These are phyloP conservation scores for Chlorella sp. DNA, from an alignment of 139 green algal species.

Conservation along the genomic window DNA sequence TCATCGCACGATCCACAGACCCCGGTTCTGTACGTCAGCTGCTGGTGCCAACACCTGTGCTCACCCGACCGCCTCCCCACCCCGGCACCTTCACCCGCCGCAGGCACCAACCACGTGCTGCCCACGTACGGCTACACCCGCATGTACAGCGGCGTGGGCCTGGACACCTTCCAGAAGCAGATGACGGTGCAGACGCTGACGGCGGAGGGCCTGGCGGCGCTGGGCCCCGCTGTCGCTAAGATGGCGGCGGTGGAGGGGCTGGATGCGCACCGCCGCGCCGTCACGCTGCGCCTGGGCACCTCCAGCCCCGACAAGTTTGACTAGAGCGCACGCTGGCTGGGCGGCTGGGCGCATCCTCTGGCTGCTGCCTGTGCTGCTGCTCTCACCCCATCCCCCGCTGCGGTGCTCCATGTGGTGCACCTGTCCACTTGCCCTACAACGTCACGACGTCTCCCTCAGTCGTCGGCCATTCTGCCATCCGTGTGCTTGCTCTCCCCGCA, in stretches of 20 bases:
- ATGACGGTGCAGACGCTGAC: slow-evolving; percentile 96
- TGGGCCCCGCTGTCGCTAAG: slow-evolving; percentile 92
- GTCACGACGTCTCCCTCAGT: not conserved
- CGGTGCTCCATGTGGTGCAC: not conserved
- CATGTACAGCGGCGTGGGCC: slow-evolving; percentile 97
- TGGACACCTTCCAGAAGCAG: slow-evolving; percentile 97
- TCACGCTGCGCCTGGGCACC: slow-evolving; percentile 87
- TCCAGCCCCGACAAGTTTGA: slow-evolving; percentile 34
- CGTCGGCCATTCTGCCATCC: no score
- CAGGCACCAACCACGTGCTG: slow-evolving; percentile 97
- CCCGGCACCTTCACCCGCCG: not conserved
- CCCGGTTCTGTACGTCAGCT: no score
- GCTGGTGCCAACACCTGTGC: not conserved
- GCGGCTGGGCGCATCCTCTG: no score
- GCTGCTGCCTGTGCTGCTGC: not conserved
- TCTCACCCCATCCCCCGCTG: not conserved
- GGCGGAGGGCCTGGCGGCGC: slow-evolving; percentile 72
- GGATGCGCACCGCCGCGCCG: slow-evolving; percentile 91
- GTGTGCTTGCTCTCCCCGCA: no score
- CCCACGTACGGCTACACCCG: slow-evolving; percentile 98
- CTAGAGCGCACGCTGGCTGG: not conserved
- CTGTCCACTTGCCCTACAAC: no score
- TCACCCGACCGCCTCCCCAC: not conserved
- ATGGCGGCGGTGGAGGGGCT: slow-evolving; percentile 97
- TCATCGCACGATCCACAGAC: no score